Evolutionary conservation across 1,284 basidiomycete genomes (phyloP).

Genomic region (Trichosporon inkin): DNA sequence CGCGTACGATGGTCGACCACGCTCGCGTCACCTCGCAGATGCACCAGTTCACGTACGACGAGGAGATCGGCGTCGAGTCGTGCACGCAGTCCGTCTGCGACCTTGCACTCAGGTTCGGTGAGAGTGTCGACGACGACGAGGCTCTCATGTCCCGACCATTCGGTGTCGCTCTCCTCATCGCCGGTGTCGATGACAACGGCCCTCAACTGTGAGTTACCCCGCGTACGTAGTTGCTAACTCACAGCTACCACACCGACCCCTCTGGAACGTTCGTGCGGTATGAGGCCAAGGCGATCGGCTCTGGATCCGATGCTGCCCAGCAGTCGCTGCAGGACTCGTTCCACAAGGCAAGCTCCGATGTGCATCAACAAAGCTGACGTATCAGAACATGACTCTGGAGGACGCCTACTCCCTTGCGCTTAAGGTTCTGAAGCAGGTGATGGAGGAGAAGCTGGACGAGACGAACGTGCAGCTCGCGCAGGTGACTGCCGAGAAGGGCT

Average conservation of each 20-base stretch:
- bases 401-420: constrained; percentile 85
- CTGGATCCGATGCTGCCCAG: constrained; percentile 96
- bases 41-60: constrained; percentile 96
- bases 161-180: constrained; percentile 94
- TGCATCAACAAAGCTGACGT: background rate
- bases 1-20: constrained; percentile 99
- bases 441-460: constrained; percentile 98
- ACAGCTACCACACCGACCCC: constrained; percentile 93
- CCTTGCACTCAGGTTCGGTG: constrained; percentile 93
- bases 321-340: constrained; percentile 96
- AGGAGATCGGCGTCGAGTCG: constrained; percentile 93
- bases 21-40: constrained; percentile 96
- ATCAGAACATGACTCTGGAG: constrained; percentile 81
- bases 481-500: constrained; percentile 71
- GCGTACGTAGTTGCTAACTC: constrained; percentile 17
- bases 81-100: constrained; percentile 98
- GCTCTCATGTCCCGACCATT: constrained; percentile 99
- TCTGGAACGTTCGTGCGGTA: constrained; percentile 98
- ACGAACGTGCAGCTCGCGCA: constrained; percentile 97
- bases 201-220: constrained; percentile 72
- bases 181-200: constrained; percentile 91
- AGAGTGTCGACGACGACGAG: constrained; percentile 97
- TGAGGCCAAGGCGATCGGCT: constrained; percentile 97
- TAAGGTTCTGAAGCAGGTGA: constrained; percentile 94
- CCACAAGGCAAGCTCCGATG: constrained; percentile 67